These are phyloP conservation scores for Vitis hybrid DNA, from an alignment of 177 flowering plant species.

Conservation along the genomic window DNA sequence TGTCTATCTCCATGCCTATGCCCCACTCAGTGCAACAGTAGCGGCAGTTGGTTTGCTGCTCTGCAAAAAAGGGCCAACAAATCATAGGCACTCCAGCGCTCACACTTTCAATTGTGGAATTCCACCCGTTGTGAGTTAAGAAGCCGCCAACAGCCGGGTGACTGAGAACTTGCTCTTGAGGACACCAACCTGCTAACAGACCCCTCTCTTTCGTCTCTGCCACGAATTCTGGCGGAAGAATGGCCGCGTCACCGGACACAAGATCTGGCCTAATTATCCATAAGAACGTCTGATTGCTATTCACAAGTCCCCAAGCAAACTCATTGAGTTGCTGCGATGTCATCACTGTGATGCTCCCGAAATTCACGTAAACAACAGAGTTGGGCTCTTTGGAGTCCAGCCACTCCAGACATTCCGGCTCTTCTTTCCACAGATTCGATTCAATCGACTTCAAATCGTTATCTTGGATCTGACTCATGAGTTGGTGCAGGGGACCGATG, in stretches of 20 bases:
- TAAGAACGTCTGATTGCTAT: slow-evolving; percentile 27
- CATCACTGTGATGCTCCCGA: too few species aligned
- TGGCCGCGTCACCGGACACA: slow-evolving; percentile 30
- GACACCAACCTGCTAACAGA: slow-evolving; percentile 43
- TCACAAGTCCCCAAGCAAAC: slow-evolving; percentile 8
- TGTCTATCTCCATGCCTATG: slow-evolving; percentile 50
- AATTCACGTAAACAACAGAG: too few species aligned
- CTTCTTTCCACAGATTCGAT: too few species aligned
- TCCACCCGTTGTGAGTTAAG: slow-evolving; percentile 67
- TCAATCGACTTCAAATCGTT: too few species aligned
- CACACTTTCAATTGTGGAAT: slow-evolving; percentile 52
- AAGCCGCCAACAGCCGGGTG: slow-evolving; percentile 59
- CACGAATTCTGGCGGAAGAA: slow-evolving; percentile 39
- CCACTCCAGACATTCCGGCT: too few species aligned
- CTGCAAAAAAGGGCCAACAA: slow-evolving; percentile 69
- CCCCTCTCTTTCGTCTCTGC: neutral
- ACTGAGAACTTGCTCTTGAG: slow-evolving; percentile 50
- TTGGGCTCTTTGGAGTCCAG: too few species aligned
- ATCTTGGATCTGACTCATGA: too few species aligned
- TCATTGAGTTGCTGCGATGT: too few species aligned
- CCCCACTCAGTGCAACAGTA: slow-evolving; percentile 47
- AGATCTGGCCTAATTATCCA: slow-evolving; percentile 44
- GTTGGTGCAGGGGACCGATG: neutral
- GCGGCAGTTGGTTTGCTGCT: slow-evolving; percentile 60
- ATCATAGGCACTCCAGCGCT: slow-evolving; percentile 50